phyloP scores from a whole-genome alignment of 2,329 filamentous ascomycete species.

The Beauveria varroae region DNA sequence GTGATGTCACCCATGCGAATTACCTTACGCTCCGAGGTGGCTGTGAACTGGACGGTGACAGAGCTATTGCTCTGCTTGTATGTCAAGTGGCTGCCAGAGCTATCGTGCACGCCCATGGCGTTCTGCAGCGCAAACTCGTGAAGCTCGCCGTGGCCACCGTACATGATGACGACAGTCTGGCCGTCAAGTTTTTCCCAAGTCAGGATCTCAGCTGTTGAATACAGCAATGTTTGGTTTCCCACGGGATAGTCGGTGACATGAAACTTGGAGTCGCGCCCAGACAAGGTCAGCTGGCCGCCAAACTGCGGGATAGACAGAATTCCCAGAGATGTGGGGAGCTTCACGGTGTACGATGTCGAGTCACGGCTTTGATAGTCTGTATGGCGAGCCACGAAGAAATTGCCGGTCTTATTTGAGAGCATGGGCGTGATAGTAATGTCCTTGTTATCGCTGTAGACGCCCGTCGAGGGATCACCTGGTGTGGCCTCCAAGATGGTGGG shows the following conservation, averaged over 20 bases:
- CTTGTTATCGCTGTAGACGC: slow-evolving; percentile 43
- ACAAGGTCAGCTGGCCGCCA: slow-evolving; percentile 47
- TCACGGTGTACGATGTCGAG: slow-evolving; percentile 56
- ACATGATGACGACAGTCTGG: slow-evolving; percentile 55
- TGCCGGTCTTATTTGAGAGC: slow-evolving; percentile 41
- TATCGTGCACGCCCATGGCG: slow-evolving; percentile 9
- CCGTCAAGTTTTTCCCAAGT: slow-evolving; percentile 59
- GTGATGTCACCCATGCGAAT: slow-evolving; percentile 31
- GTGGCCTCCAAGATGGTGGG: slow-evolving; percentile 59
- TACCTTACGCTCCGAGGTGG: slow-evolving; percentile 21
- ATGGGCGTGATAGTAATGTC: slow-evolving; percentile 56
- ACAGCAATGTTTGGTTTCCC: slow-evolving; percentile 51
- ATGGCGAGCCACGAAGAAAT: slow-evolving; percentile 63
- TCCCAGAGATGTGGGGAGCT: slow-evolving; percentile 50
- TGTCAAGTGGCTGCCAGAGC: slow-evolving; percentile 24
- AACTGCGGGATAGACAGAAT: slow-evolving; percentile 51
- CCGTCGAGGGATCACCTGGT: slow-evolving; percentile 41
- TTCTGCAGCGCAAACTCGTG: slow-evolving; percentile 52
- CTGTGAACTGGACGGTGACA: slow-evolving; percentile 25
- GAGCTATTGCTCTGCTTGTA: slow-evolving; percentile 14
- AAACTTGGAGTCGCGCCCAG: slow-evolving; percentile 59
- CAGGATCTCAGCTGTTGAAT: slow-evolving; percentile 63
- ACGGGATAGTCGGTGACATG: slow-evolving; percentile 61
- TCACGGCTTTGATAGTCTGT: slow-evolving; percentile 52
- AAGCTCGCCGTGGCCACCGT: slow-evolving; percentile 52